Base-by-base conservation (phyloP, 1,284 basidiomycete species). In the Pseudozyma sp. region DNA sequence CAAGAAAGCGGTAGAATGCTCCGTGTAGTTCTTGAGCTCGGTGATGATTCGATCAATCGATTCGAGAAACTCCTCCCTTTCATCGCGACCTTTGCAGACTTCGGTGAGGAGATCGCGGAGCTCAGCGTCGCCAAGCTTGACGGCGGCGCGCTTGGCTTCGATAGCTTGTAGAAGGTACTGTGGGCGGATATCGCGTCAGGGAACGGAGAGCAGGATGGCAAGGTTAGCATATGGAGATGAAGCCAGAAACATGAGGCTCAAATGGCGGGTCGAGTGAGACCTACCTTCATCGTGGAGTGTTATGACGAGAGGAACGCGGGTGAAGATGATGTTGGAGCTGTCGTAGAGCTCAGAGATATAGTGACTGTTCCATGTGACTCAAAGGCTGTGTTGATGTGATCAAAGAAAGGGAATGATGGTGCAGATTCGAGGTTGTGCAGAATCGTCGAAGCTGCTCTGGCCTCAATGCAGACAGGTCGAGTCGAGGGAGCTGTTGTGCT, bases 81-180 rank as follows among this genome's bases (percentile, higher is more conserved):
- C 82, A 49, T 85, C 83, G 19, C 79, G 76, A 9, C 77, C 78
- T 47, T 77, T 74, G 34, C 79, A 72, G 18, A 80, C 79, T 47
- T 82, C 82, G 13, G 68, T 80, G 56, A 85, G 77, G 1, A 85
- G 76, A 25, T 67, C 59, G 16, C 77, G 74, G 3, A 85, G 77
- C 18, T 84, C 82, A 19, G 68, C 36, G 52, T 85, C 82, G 25
- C 59, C 66, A 8, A 85, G 73, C 43, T 65, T 68, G 64, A 85
- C 77, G 19, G 70, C 55, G 11, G 75, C 60, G 12, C 83, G 72
- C 25, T 78, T 77, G n/a, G 78, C 74, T 47, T 81, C 76, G 66
- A 85, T 84, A 19, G 82, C 82, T 65, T 83, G 82, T 21, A 85
- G 70, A 13, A 85, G 77, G 53, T 85, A 84, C 80, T 84, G 63